phyloP scores from a whole-genome alignment of 2,329 filamentous ascomycete genomes.

The Epichloe aotearoae region DNA sequence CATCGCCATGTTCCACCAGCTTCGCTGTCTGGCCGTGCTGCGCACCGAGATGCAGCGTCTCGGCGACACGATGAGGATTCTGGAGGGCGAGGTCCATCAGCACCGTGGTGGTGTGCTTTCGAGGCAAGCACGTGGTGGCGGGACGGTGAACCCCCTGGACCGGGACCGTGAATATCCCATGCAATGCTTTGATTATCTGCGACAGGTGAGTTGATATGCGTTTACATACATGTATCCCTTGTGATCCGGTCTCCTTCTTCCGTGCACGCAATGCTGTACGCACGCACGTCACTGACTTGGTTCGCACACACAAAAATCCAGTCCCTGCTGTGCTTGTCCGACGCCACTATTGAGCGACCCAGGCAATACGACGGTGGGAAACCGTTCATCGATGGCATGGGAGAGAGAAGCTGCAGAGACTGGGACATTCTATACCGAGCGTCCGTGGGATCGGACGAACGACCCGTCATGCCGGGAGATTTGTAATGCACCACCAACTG shows the following conservation, averaged over 20 bases:
- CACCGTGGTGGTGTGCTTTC: no score
- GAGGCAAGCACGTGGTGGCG: no score
- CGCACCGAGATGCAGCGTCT: slow-evolving; percentile 1
- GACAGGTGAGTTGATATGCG: slow-evolving; percentile 1
- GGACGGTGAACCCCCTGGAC: not conserved
- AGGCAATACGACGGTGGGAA: not conserved
- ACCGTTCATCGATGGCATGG: slow-evolving; percentile 2
- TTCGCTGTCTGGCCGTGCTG: slow-evolving; percentile 4
- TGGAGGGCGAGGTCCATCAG: not conserved
- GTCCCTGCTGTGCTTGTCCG: slow-evolving; percentile 4
- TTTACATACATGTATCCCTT: no score
- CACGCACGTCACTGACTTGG: not conserved
- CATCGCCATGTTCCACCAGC: slow-evolving; percentile 7
- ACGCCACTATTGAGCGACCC: slow-evolving; percentile 5
- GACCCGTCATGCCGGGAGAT: not conserved
- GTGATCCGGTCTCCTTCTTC: not conserved
- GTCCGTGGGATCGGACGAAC: not conserved
- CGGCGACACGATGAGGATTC: not conserved
- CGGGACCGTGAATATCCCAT: not conserved
- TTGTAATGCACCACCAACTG: not conserved
- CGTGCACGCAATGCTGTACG: not conserved
- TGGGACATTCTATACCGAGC: slow-evolving; percentile 2
- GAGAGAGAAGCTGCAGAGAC: slow-evolving; percentile 3
- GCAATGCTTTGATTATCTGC: slow-evolving; percentile 6
- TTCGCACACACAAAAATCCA: not conserved